Evolutionary conservation across 169 alveolate species (phyloP), one percentile per base, ranked within the genome.

Genomic region (Babesia ovis): DNA sequence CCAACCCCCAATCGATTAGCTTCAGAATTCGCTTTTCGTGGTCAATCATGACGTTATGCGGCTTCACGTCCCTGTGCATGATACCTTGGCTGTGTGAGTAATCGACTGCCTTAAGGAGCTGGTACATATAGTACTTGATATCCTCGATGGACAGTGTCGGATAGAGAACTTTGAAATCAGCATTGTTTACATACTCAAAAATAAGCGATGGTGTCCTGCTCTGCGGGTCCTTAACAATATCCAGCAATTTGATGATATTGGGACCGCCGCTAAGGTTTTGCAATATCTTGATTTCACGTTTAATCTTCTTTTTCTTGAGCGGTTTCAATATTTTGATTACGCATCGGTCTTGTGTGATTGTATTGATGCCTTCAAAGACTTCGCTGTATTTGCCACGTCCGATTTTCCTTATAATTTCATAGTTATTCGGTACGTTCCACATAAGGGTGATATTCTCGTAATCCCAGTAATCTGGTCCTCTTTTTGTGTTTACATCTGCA

Each of bases 361-460:
- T 57, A 60, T 87, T 84, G 35, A 87, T 90, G 35, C 99, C 99
- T 62, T 95, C 97, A 88, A 95, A 98, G 37, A 98, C 99, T 79
- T 96, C 99, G 73, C 99, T 96, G 90, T 96, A 98, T 86, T 97
- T 96, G 23, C 99, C 99, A 64, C 99, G 84, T n/a, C 99, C 99
- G 25, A 98, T 93, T 90, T 98, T 98, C 62, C 92, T 89, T 41
- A 94, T 86, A 22, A 97, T 92, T 82, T 96, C 98, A 77, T 97
- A 97, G 71, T 95, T 89, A 68, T 95, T 97, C 8, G 96, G 98
- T 18, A 84, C 83, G 43, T 90, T 92, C 98, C 98, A 95, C 51
- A 91, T 92, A 20, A 96, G 84, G 67, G 92, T 83, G 66, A 91
- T 77, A 51, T 84, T 92, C 74, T 95, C 98, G 70, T 95, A 95